A percentile compares a stretch with the other conserved stretches of the same genome.
phyloP scores from a whole-genome alignment of 257 asterid genomes.

The Salvia splendens region DNA sequence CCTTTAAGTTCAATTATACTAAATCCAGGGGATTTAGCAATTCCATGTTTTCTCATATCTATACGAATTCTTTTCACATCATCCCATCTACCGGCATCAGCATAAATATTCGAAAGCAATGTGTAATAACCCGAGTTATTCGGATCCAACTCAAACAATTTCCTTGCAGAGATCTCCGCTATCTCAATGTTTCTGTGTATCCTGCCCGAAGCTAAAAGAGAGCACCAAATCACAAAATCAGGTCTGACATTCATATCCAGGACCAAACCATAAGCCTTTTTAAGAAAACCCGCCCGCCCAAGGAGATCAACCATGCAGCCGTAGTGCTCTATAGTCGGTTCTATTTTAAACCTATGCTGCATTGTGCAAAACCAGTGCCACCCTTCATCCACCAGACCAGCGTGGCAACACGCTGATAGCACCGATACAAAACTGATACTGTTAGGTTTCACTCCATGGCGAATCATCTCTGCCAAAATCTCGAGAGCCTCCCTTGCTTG shows the following conservation, averaged over 20 bases:
- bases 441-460: slow-evolving; percentile 68
- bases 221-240: slow-evolving; percentile 85
- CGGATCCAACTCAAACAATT: slow-evolving; percentile 76
- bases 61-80: slow-evolving; percentile 74
- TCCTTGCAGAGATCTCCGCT: slow-evolving; percentile 72
- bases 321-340: slow-evolving; percentile 81
- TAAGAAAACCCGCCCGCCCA: slow-evolving; percentile 85
- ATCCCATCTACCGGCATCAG: slow-evolving; percentile 92
- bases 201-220: slow-evolving; percentile 82
- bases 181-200: slow-evolving; percentile 86
- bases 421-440: slow-evolving; percentile 77
- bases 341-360: slow-evolving; percentile 65
- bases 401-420: slow-evolving; percentile 94
- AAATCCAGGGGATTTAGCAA: slow-evolving; percentile 82
- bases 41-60: slow-evolving; percentile 60
- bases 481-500: slow-evolving; percentile 80
- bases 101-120: slow-evolving; percentile 76
- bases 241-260: slow-evolving; percentile 72
- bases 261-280: slow-evolving; percentile 69
- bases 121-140: slow-evolving; percentile 79
- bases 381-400: slow-evolving; percentile 85
- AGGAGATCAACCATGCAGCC: slow-evolving; percentile 97
- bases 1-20: slow-evolving; percentile 84
- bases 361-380: slow-evolving; percentile 89
- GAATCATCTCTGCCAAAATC: slow-evolving; percentile 69